Evolutionary conservation across 169 alveolate genomes (phyloP).

Genomic region (Cytauxzoon felis): DNA sequence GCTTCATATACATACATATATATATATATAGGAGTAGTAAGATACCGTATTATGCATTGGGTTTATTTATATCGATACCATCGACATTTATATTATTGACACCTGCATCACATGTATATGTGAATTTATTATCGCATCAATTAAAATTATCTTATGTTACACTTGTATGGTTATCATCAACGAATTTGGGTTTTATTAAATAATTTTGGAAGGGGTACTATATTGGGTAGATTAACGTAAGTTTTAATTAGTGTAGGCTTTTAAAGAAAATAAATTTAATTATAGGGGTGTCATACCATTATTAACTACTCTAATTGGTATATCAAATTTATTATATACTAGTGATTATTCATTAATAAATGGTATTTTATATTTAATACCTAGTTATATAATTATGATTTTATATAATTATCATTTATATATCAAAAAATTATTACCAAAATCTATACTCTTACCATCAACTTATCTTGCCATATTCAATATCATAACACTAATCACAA

Average conservation of each 20-base stretch:
- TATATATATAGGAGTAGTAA: constrained; percentile 62
- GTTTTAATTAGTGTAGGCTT: neutral
- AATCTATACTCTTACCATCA: constrained; percentile 33
- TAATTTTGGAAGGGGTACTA: constrained; percentile 12
- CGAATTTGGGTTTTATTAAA: constrained; percentile 14
- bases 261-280: neutral
- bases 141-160: constrained; percentile 44
- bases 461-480: constrained; percentile 1
- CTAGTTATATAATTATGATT: constrained; percentile 24
- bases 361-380: constrained; percentile 20
- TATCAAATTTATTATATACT: constrained; percentile 8
- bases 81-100: constrained; percentile 37
- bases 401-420: constrained; percentile 7
- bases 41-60: constrained; percentile 25
- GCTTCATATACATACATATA: too few species aligned
- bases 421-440: constrained; percentile 15
- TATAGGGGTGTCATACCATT: constrained; percentile 8
- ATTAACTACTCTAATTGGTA: constrained; percentile 24
- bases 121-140: constrained; percentile 34
- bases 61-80: constrained; percentile 34
- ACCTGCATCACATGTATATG: constrained; percentile 18
- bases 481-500: neutral
- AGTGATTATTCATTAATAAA: constrained; percentile 6
- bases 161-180: constrained; percentile 50
- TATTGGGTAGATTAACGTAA: constrained; percentile 16